Evolutionary conservation across 129 eudicot genomes (phyloP), one percentile per base, ranked within the genome.

Genomic region (Arctium minus): DNA sequence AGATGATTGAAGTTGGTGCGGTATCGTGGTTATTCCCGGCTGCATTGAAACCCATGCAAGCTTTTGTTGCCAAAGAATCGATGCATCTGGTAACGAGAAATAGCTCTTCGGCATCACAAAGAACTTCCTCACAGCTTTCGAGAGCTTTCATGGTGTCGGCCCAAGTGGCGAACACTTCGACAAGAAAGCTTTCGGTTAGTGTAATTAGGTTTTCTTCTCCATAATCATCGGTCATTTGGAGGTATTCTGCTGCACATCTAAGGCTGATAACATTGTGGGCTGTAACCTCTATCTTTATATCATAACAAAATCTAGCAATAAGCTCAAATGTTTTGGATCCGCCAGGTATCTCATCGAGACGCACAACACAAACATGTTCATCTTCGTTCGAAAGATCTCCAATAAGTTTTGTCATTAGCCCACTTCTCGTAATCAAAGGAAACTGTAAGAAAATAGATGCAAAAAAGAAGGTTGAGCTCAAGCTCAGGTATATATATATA

Each of bases 311-410:
- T 76, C 89, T 89, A 76, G 95, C 92, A 22, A 92, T 86, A 0
- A 92, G 88, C 84, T 92, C 93, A 29, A 94, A 94, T 37, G 95
- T 88, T 86, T 88, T 94, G 5, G 98, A 81, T 70, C 98, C 98
- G 11, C 98, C 98, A 0, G 97, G 97, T 82, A 92, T 40, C n/a
- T 94, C 91, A 30, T 80, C 86, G 1, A 92, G 92, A 44, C 87
- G 92, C 44, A 94, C 72, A 9, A 77, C 72, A 50, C 87, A 83
- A 32, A 72, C 80, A 0, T 90, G 88, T 67, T 83, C 92, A 27
- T 88, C 95, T 6, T 85, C 89, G 2, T 8, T 64, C 2, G 78
- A 75, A 22, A 18, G 22, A 42, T 92, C 95, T 60, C 86, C 92
- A 2, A 92, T 83, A 22, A 83, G 94, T 83, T 87, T 88, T 75